Base-by-base conservation (phyloP, 192 early-diverging fungal genomes). In the Umbelopsis ramanniana region DNA sequence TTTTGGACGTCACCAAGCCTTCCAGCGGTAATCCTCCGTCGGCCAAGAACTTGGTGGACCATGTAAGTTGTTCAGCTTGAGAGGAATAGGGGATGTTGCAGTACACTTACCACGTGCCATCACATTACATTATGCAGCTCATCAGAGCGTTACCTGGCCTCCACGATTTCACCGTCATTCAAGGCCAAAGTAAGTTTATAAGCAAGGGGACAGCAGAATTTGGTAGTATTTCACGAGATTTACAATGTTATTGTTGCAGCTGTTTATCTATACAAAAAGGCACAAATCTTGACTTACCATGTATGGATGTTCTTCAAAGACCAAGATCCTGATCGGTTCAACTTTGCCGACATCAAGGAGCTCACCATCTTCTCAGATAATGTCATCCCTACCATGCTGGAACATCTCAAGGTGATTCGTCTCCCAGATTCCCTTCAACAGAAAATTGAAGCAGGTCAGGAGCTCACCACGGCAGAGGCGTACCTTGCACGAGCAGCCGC, bases 241-340 rank as follows among this genome's bases (percentile, higher is more conserved):
- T 26, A 3, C 21, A n/a, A n/a, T 37, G n/a, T 3, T 6, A 22
- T 17, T 17, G 24, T 23, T 33, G 40, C 24, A 74, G 69, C 52
- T 0, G 82, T 92, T 0, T 96, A 93, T 76, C 57, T 95, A 12
- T 92, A 93, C 78, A 93, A 92, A 67, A 90, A 91, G 78, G 91
- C 93, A 0, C 89, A 95, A 71, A 80, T 93, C 14, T 77, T 95
- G 19, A 88, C 86, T 5, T 86, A 84, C 46, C 88, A 89, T 35
- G 74, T 94, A 6, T 85, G 82, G 67, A 76, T 85, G 60, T 82
- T 84, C 5, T 93, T 95, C 76, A 77, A 80, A 5, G 76, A 79
- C 10, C 75, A 79, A 6, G 79, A 89, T 29, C 79, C 79, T 0
- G 50, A 57, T 2, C 82, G 76, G 4, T 95, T 95, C 77, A 79